These are phyloP conservation scores for Tulasnella calospora DNA, from an alignment of 768 basidiomycete genomes.

Conservation along the genomic window DNA sequence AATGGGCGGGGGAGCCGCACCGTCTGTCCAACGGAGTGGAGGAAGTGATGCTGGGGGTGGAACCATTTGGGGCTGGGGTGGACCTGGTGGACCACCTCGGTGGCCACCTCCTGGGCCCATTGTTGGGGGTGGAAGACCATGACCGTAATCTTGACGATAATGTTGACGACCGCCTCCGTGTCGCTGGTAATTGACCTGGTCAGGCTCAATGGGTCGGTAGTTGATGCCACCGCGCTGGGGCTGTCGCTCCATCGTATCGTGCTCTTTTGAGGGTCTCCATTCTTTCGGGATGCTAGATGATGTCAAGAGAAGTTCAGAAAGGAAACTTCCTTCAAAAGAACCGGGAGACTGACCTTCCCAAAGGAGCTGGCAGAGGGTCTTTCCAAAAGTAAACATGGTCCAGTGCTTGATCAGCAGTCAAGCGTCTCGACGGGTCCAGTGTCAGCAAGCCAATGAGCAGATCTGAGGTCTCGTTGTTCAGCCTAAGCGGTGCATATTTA, in stretches of 20 bases:
- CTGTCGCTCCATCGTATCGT: constrained; percentile 22
- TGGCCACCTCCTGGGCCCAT: constrained; percentile 1
- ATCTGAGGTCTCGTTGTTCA: constrained; percentile 70
- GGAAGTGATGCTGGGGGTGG: constrained; percentile 2
- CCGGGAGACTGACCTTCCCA: constrained; percentile 33
- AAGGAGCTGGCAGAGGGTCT: constrained; percentile 60
- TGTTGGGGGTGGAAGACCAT: neutral
- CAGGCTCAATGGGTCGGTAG: constrained; percentile 6
- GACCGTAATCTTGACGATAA: neutral
- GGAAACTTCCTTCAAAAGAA: neutral
- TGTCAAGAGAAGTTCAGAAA: neutral
- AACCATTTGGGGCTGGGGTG: neutral
- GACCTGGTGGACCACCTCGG: constrained; percentile 2
- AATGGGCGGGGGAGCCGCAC: neutral
- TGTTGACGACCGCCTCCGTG: neutral
- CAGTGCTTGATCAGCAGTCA: constrained; percentile 80
- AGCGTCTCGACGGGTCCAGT: constrained; percentile 76
- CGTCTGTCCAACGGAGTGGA: constrained; percentile 4
- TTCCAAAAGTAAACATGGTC: constrained; percentile 96
- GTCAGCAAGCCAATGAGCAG: constrained; percentile 75
- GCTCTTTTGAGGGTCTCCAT: constrained; percentile 27
- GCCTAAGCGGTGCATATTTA: constrained; percentile 39
- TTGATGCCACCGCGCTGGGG: constrained; percentile 5
- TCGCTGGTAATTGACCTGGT: constrained; percentile 14
- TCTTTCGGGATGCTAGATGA: constrained; percentile 17